Percentiles rank a stretch among this genome's conserved stretches.
Conservation (phyloP, 129 eudicot genomes). For the Artemisia tridentata region DNA sequence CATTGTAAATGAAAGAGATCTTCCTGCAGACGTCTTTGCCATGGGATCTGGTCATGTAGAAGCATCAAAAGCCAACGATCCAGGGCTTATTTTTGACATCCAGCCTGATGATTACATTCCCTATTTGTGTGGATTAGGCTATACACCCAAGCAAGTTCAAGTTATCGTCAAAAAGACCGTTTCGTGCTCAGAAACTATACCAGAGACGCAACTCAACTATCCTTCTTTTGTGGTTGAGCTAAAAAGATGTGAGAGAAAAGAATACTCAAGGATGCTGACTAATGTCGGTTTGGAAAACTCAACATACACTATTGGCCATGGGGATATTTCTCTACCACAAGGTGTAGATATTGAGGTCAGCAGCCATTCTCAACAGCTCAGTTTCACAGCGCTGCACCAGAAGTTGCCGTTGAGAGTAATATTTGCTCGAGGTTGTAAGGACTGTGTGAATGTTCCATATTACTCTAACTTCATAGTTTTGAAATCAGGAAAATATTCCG, state of each 20-base stretch:
- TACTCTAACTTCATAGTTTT: neutral
- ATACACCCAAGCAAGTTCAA: slow-evolving; percentile 34
- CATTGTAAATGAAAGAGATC: slow-evolving; percentile 32
- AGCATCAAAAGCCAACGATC: slow-evolving; percentile 47
- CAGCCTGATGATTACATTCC: slow-evolving; percentile 42
- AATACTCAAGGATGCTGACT: neutral
- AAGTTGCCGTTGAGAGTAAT: neutral
- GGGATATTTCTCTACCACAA: neutral
- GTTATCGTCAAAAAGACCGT: slow-evolving; percentile 19
- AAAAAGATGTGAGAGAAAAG: neutral
- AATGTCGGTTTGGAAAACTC: neutral
- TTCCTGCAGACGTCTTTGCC: slow-evolving; percentile 38
- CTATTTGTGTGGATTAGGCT: slow-evolving; percentile 43
- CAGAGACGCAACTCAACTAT: slow-evolving; percentile 47
- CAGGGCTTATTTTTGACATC: slow-evolving; percentile 41
- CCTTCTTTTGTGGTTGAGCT: slow-evolving; percentile 30
- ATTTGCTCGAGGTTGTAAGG: neutral
- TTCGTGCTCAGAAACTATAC: slow-evolving; percentile 29
- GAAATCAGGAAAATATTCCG: neutral
- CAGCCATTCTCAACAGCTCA: neutral
- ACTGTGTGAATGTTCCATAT: neutral
- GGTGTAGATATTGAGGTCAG: neutral
- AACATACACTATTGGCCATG: neutral
- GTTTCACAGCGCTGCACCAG: neutral
- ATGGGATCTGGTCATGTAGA: slow-evolving; percentile 52